Evolutionary conservation across 176 grass and related monocot species (phyloP).

Genomic region (Tuctoria greenei): DNA sequence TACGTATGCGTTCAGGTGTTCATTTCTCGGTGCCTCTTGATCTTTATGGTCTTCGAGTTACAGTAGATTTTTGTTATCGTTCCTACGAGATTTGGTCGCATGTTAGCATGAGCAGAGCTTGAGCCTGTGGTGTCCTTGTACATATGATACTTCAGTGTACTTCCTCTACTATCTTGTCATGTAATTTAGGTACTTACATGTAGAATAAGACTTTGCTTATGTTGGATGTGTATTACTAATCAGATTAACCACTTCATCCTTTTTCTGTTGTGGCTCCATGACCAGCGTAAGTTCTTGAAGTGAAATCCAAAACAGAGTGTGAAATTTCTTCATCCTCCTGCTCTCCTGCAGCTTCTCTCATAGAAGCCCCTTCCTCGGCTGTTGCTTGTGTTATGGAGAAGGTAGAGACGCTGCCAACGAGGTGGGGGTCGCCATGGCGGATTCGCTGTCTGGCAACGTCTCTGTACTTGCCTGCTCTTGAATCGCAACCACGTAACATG

Average conservation of each 20-base stretch:
- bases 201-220: constrained; percentile 35
- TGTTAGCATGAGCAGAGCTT: constrained; percentile 6
- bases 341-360: not conserved
- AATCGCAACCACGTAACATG: constrained; percentile 5
- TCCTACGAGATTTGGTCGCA: constrained; percentile 18
- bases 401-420: not conserved
- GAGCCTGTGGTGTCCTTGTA: constrained; percentile 32
- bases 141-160: constrained; percentile 6
- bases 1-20: not conserved
- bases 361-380: not conserved
- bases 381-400: constrained; percentile 1
- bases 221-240: constrained; percentile 29
- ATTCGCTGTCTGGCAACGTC: constrained; percentile 5
- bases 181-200: constrained; percentile 33
- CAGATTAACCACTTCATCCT: not conserved
- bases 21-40: constrained; percentile 22
- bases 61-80: constrained; percentile 15
- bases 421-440: not conserved
- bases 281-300: not conserved
- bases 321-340: too few species aligned
- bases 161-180: not conserved
- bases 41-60: constrained; percentile 17
- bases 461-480: not conserved
- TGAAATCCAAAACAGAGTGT: not conserved
- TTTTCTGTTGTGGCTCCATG: not conserved